Base-by-base conservation (phyloP, 176 grass and related monocot genomes). In the Zizania latifolia region DNA sequence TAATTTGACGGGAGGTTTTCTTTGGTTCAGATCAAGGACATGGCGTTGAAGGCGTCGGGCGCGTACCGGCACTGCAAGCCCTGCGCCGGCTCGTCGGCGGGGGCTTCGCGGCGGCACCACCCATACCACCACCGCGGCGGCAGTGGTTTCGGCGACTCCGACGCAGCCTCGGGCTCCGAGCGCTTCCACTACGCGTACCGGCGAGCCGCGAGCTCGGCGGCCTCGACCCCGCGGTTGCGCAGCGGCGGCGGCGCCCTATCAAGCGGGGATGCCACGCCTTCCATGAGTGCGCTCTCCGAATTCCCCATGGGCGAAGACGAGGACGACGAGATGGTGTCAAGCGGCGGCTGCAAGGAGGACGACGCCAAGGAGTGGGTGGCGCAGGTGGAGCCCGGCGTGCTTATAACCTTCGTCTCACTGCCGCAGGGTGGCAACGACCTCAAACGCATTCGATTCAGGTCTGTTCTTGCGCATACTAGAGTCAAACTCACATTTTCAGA, bases 1-100 rank as follows among this genome's bases (percentile, higher is more conserved):
- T 4, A 48, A 17, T 46, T 71, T 84, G 68, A 84, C 43, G 54
- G 26, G 43, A 16, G 33, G 38, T 39, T 81, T 77, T 38, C 26
- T 26, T 68, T 32, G 35, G 70, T 79, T 46, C 82, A 99, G 96
- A 83, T 99, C 66, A 99, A 94, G 67, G 96, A 95, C 68, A 92
- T 99, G 82, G 92, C 96, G 32, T 60, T 94, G 23, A 98, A 94
- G 81, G 91, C 94, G 41, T 94, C 94, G 60, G 94, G 84, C 13
- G 91, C 89, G 44, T 98, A 98, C 86, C 70, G 94, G 31, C 94
- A 98, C 91, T 98, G 94, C 84, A 98, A 98, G 48, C 94, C 94
- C 9, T 98, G 91, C 78, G 85, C 68, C 0, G 91, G 91, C 38
- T 89, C 86, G 16, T 69, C 81, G 2, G 70, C 63, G 22, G 81